phyloP scores from a whole-genome alignment of 148 eudicot species.

The Vaccinium corymbosum region DNA sequence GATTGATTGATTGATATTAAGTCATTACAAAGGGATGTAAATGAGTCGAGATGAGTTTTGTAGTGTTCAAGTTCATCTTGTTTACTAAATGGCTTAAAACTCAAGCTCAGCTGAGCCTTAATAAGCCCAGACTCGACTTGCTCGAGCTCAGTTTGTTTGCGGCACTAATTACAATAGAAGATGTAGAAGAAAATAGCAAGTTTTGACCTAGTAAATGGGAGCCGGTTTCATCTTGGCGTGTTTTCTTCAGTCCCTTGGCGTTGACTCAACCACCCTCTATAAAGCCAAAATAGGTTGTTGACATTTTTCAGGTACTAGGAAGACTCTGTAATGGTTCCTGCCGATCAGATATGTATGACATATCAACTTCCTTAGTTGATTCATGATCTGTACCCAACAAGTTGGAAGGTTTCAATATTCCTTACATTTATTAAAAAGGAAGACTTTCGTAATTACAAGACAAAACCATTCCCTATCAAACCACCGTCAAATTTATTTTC shows the following conservation, averaged over 20 bases:
- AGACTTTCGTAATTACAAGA: not conserved
- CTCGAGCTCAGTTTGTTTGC: too few relatives aligned
- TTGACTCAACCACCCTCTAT: not conserved
- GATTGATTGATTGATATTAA: too few relatives aligned
- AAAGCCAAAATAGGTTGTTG: not conserved
- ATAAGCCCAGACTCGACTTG: too few relatives aligned
- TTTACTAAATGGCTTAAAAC: too few relatives aligned
- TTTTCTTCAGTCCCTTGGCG: not conserved
- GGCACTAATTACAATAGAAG: not conserved
- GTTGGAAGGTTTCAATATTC: not conserved
- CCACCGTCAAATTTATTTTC: constrained; percentile 1
- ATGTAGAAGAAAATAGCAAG: not conserved
- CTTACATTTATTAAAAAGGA: not conserved
- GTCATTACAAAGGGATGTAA: too few relatives aligned
- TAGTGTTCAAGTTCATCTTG: too few relatives aligned
- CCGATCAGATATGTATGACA: not conserved
- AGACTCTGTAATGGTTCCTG: not conserved
- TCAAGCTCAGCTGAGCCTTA: too few relatives aligned
- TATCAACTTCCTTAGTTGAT: not conserved
- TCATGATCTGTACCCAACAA: not conserved
- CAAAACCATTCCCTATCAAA: not conserved
- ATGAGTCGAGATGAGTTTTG: too few relatives aligned
- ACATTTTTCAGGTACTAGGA: not conserved
- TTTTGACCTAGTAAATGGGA: not conserved
- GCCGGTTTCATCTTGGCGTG: not conserved